Evolutionary conservation across 345 rosid species (phyloP), one percentile per base, ranked within the genome.

Genomic region (Aquilaria malaccensis): DNA sequence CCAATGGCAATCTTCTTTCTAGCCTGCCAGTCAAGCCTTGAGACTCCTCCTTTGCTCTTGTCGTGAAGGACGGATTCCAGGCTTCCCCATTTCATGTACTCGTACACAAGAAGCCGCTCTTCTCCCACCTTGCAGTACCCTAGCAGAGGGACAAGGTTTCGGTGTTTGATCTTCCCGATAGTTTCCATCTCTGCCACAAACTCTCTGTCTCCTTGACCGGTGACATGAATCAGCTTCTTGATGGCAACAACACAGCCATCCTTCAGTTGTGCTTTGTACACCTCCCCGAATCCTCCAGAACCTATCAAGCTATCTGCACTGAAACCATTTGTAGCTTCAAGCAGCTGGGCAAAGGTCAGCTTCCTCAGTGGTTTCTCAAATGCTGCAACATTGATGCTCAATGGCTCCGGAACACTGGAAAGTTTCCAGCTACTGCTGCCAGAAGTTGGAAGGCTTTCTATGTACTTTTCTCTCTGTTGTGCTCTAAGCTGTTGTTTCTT

Each of bases 101-200:
- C 98, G 4, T 93, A 93, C 29, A 93, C 98, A 63, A 93, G 98
- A 58, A 93, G 91, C 72, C 98, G 82, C 79, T 93, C 98, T 58
- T 93, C 98, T 13, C 98, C 98, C 31, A 93, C 68, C 77, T 89
- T 93, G 74, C 98, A 93, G 67, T 89, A 94, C 13, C 99, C 99
- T 30, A 94, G 71, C 62, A 94, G 74, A 13, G 97, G 97, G 54
- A 94, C 99, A 12, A 94, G 83, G 80, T 94, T 94, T 60, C 97
- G 77, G 72, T 94, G 97, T 80, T 89, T 93, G 75, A 93, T 93
- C 74, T 93, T 93, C 13, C 99, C 99, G 13, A 93, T 89, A 13
- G 99, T 94, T 67, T 89, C 99, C 99, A 89, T 94, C 76, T 94
- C 99, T 3, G 99, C 99, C 96, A 86, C 84, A 78, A 94, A 94